A percentile compares a stretch with the other conserved stretches of the same genome.
Evolutionary conservation across 805 yeast species (phyloP).

Genomic region (Barnettozyma sp.): DNA sequence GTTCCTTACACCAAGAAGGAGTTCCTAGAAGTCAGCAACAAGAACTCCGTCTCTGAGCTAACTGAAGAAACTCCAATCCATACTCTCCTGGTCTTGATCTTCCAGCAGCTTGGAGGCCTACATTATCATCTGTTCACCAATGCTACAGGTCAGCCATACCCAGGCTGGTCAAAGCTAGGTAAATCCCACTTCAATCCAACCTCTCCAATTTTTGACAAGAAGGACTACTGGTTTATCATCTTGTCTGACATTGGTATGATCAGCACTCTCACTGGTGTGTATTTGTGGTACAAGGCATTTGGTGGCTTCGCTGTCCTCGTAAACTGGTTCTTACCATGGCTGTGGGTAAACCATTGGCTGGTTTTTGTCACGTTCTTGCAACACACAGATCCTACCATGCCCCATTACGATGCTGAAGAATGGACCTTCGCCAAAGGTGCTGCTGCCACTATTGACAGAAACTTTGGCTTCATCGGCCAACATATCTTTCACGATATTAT

Average conservation of each 20-base stretch:
- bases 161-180: slow-evolving; percentile 35
- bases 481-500: slow-evolving; percentile 83
- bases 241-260: slow-evolving; percentile 51
- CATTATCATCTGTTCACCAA: slow-evolving; percentile 43
- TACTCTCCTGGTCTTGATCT: slow-evolving; percentile 35
- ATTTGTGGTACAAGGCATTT: slow-evolving; percentile 42
- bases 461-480: slow-evolving; percentile 54
- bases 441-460: slow-evolving; percentile 57
- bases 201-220: slow-evolving; percentile 47
- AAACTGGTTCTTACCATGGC: slow-evolving; percentile 53
- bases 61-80: slow-evolving; percentile 51
- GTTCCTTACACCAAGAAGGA: slow-evolving; percentile 48
- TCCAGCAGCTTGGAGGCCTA: slow-evolving; percentile 54
- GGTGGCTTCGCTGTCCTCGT: slow-evolving; percentile 46
- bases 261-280: slow-evolving; percentile 37
- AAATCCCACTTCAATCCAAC: slow-evolving; percentile 50
- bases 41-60: slow-evolving; percentile 35
- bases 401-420: slow-evolving; percentile 48
- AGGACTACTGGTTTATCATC: slow-evolving; percentile 49
- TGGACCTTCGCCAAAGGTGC: slow-evolving; percentile 67
- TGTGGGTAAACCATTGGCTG: slow-evolving; percentile 58
- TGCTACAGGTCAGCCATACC: slow-evolving; percentile 49
- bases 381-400: slow-evolving; percentile 54
- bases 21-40: slow-evolving; percentile 30
- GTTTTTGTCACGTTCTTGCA: slow-evolving; percentile 57